Evolutionary conservation across 2,329 filamentous ascomycete species (phyloP), one percentile per base, ranked within the genome.

Genomic region (Leptographium procerum): DNA sequence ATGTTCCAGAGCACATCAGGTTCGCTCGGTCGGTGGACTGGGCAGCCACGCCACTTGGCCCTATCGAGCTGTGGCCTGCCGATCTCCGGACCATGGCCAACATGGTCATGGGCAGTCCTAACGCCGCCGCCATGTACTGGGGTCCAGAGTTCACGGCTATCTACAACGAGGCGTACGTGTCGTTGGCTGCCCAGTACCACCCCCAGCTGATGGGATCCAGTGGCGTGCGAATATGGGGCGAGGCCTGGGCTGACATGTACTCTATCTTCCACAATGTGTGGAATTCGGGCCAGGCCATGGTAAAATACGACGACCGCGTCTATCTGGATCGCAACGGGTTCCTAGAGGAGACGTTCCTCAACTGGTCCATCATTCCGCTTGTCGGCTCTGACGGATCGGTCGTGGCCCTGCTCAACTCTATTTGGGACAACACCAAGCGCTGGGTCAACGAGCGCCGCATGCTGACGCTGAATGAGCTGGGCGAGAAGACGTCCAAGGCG

Each of bases 261-360:
- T 83, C 83, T 2, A 78, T 88, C 0, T 88, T 94, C 62, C 75
- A 79, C 22, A 83, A 76, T 61, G 89, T 88, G 0, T 81, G 79
- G 69, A 71, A 80, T 45, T 86, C 84, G 5, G 89, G 88, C 0
- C 85, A 91, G 71, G 86, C 88, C 0, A 90, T 85, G 0, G 89
- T 91, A 86, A 92, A 91, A 69, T 85, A 91, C 63, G 89, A 94
- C 65, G 87, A 92, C 62, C 83, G 83, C 59, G 74, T 92, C 1
- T 90, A 91, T 65, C 79, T 94, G 34, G 76, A 79, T 52, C 81
- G 89, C 9, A 81, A 83, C 62, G 82, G 84, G 1, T 89, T 81
- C 61, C 71, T 89, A 1, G 88, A 95, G 69, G 89, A 94, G 67
- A 84, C 87, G 0, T 92, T 88, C 67, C 92, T 92, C 68, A 88